Evolutionary conservation across 1,284 basidiomycete genomes (phyloP).

Genomic region (Malassezia obtusa): DNA sequence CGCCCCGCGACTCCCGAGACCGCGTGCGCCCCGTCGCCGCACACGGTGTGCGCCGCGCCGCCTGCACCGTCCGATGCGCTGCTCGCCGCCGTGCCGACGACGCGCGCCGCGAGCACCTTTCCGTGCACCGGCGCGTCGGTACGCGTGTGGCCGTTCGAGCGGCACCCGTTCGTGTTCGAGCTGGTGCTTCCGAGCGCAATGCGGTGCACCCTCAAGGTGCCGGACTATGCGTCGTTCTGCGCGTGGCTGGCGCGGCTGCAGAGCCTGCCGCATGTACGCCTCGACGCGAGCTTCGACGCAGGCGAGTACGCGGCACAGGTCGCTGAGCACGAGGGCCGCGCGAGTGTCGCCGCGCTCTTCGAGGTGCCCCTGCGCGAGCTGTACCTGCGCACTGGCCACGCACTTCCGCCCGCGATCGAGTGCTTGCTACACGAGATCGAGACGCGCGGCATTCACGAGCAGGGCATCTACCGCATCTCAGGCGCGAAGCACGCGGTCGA

Average conservation of each 20-base stretch:
- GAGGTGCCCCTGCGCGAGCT: constrained; percentile 28
- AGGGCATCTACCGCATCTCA: constrained; percentile 47
- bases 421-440: constrained; percentile 45
- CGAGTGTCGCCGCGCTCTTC: constrained; percentile 25
- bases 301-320: constrained; percentile 17
- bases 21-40: too few species aligned
- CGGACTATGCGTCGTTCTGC: constrained; percentile 27
- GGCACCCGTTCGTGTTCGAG: constrained; percentile 40
- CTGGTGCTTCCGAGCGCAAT: constrained; percentile 31
- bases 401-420: constrained; percentile 38
- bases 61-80: constrained; percentile 14
- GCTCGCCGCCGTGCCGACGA: constrained; percentile 20
- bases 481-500: constrained; percentile 40
- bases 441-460: constrained; percentile 39
- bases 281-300: constrained; percentile 8
- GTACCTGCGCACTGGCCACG: constrained; percentile 25
- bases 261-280: constrained; percentile 7
- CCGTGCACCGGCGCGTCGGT: constrained; percentile 24
- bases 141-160: constrained; percentile 36
- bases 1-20: too few species aligned
- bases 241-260: constrained; percentile 36
- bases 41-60: constrained; percentile 18
- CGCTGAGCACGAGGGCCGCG: constrained; percentile 6
- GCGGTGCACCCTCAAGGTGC: constrained; percentile 39
- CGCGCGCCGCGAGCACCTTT: constrained; percentile 8